Evolutionary conservation across 495 filamentous ascomycete genomes (phyloP).

Genomic region (Pyrenula massariospora): DNA sequence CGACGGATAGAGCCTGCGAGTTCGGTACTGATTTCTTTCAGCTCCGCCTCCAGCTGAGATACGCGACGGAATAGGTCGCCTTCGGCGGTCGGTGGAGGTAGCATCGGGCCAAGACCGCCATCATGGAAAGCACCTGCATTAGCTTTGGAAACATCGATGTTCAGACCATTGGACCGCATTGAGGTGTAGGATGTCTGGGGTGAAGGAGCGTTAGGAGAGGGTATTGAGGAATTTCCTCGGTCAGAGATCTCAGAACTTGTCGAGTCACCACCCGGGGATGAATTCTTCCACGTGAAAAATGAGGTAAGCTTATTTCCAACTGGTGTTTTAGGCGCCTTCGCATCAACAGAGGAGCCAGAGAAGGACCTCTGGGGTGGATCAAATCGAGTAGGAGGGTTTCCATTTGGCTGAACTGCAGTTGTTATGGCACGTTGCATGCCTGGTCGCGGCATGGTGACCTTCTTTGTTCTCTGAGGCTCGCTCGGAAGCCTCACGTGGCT

Average conservation of each 20-base stretch:
- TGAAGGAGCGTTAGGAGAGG: slow-evolving; percentile 43
- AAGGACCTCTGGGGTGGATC: slow-evolving; percentile 21
- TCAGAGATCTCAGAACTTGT: slow-evolving; percentile 56
- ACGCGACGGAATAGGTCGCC: slow-evolving; percentile 39
- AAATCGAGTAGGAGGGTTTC: slow-evolving; percentile 26
- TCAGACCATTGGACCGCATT: slow-evolving; percentile 17
- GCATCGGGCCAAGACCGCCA: slow-evolving; percentile 14
- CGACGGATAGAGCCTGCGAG: slow-evolving; percentile 82
- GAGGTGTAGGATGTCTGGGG: slow-evolving; percentile 28
- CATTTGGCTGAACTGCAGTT: slow-evolving; percentile 30
- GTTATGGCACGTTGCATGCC: slow-evolving; percentile 25
- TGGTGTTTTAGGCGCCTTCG: slow-evolving; percentile 45
- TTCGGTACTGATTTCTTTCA: slow-evolving; percentile 85
- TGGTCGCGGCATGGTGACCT: not conserved
- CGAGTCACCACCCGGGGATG: slow-evolving; percentile 46
- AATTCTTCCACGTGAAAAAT: slow-evolving; percentile 57
- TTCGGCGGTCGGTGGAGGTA: slow-evolving; percentile 25
- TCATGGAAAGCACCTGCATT: slow-evolving; percentile 23
- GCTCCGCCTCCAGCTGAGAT: slow-evolving; percentile 78
- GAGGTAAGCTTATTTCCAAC: slow-evolving; percentile 46
- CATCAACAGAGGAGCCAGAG: slow-evolving; percentile 17
- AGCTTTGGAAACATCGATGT: slow-evolving; percentile 31
- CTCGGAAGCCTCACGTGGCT: not conserved
- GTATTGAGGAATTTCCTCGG: slow-evolving; percentile 42
- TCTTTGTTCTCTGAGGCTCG: slow-evolving; percentile 1